A percentile compares a stretch with the other conserved stretches of the same genome.
Conservation (phyloP, 306 rosid species). For the Begonia masoniana region DNA sequence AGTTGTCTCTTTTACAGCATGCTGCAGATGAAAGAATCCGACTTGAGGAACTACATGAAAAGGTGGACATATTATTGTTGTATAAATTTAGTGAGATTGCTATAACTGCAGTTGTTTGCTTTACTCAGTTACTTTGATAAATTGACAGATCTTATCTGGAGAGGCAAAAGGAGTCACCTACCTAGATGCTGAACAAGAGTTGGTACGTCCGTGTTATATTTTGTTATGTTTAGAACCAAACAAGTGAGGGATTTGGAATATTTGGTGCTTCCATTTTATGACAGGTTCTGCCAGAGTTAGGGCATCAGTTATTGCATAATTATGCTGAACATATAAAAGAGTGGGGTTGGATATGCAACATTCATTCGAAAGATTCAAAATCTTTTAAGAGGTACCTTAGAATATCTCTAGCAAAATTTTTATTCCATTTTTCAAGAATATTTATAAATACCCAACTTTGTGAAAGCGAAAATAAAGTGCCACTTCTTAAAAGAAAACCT, state of each 20-base stretch:
- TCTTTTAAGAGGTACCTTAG: slow-evolving; percentile 50
- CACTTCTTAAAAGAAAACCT: no score
- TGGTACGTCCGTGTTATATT: background rate
- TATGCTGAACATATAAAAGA: slow-evolving; percentile 46
- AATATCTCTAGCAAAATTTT: background rate
- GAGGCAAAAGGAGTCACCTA: background rate
- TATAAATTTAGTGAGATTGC: background rate
- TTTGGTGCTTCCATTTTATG: background rate
- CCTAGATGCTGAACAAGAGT: background rate
- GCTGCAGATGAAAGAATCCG: slow-evolving; percentile 1
- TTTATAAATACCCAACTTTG: no score
- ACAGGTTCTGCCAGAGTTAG: background rate
- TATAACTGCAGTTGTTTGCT: background rate
- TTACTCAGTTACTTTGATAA: background rate
- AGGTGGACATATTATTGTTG: background rate
- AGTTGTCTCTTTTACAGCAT: background rate
- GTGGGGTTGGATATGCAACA: slow-evolving; percentile 97
- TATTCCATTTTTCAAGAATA: background rate
- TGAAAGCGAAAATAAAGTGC: no score
- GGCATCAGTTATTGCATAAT: slow-evolving; percentile 26
- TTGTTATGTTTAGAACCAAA: background rate
- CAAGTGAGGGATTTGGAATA: background rate
- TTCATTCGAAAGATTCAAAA: slow-evolving; percentile 44
- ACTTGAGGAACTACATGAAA: background rate
- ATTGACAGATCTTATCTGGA: background rate